Conservation (phyloP, 140 eudicot species). For the Bidens hawaiensis region DNA sequence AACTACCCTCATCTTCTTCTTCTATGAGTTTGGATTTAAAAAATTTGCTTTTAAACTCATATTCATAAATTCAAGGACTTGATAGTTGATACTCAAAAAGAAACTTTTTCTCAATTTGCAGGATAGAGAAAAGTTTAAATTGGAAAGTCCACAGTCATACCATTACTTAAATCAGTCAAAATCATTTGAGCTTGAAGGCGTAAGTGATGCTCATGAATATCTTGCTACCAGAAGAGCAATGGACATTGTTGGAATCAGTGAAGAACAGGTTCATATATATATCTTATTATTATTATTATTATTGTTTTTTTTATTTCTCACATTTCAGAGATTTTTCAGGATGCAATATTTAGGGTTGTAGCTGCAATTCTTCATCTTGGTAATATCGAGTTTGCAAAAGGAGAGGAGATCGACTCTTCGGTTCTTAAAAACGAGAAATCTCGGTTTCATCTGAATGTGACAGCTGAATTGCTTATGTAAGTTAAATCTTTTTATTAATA, state of each 20-base stretch:
- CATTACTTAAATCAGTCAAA: constrained; percentile 95
- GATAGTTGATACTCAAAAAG: constrained; percentile 3
- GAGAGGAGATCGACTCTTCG: constrained; percentile 89
- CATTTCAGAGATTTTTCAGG: constrained; percentile 48
- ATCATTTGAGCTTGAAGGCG: constrained; percentile 79
- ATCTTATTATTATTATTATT: not conserved
- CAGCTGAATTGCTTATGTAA: constrained; percentile 87
- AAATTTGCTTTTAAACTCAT: too few relatives aligned
- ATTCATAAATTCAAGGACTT: not conserved
- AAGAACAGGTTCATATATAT: constrained; percentile 60
- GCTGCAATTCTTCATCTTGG: constrained; percentile 98
- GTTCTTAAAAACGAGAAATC: constrained; percentile 91
- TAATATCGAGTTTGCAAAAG: constrained; percentile 85
- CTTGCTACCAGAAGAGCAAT: constrained; percentile 97
- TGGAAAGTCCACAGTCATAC: constrained; percentile 66
- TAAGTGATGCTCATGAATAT: constrained; percentile 84
- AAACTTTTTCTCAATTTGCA: constrained; percentile 24
- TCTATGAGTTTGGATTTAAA: too few relatives aligned
- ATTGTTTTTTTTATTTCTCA: constrained; percentile 12
- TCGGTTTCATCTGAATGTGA: constrained; percentile 79
- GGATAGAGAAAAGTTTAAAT: constrained; percentile 82
- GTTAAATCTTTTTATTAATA: constrained; percentile 4
- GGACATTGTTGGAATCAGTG: constrained; percentile 96
- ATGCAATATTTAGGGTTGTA: constrained; percentile 89
- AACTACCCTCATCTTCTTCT: not conserved